Base-by-base conservation (phyloP, 108 stramenopile species). In the Parmales sp. region DNA sequence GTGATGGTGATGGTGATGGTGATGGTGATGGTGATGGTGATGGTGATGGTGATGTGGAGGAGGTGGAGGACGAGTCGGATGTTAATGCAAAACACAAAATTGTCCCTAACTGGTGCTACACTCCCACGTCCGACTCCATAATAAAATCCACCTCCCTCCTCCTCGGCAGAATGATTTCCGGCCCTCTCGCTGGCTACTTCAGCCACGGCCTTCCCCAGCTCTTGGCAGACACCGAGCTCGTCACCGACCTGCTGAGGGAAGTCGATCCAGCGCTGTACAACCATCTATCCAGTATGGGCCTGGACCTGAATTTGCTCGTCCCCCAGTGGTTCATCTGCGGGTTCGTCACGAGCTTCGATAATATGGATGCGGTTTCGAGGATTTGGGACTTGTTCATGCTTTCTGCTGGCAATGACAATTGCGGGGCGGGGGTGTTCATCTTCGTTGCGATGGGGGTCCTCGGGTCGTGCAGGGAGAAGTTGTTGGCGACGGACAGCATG, bases 401-500 rank as follows among this genome's bases (percentile, higher is more conserved):
- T 16, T 28, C 54, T 11, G 54, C 31, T 16, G 20, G 20, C 31
- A 34, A 34, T 31, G 46, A 23, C 22, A 48, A 23, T n/a, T n/a
- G 46, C 3, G 46, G 23, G 46, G 19, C 46, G 46, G 54, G 54
- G 11, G 54, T 60, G 9, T 34, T 60, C 31, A 34, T 20, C 13
- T 60, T 28, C 31, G 29, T 60, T 28, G 54, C 31, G 16, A 2
- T 60, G 26, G 3, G 9, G 7, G 16, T 60, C 0, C 26, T 60
- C 5, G 31, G 31, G 16, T 0, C 54, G 11, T 13, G 13, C 9
- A 60, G 54, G 31, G 54, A 34, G 5, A 60, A 60, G 16, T 34
- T 60, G 31, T 34, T 60, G 54, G 54, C 13, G 54, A 60, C 54
- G n/a, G 20, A 11, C 36, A 60, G 54, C 28, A 60, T 60, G 54